phyloP scores from a whole-genome alignment of 176 grass and related monocot species.

The Zizania latifolia region DNA sequence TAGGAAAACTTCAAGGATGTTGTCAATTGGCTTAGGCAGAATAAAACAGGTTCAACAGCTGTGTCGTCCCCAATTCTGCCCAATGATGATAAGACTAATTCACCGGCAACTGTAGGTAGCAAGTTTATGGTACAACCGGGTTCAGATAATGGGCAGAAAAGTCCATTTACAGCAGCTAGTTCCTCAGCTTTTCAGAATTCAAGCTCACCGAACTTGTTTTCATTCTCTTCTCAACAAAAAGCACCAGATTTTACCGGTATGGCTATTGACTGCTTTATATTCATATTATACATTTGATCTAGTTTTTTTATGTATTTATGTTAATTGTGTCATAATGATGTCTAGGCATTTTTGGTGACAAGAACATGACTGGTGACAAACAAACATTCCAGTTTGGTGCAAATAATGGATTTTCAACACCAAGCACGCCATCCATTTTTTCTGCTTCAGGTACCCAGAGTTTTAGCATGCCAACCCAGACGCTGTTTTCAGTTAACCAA shows the following conservation, averaged over 20 bases:
- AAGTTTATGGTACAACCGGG: slow-evolving; percentile 29
- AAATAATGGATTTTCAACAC: slow-evolving; percentile 48
- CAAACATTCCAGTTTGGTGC: slow-evolving; percentile 52
- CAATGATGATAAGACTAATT: slow-evolving; percentile 40
- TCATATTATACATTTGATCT: background rate
- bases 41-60: slow-evolving; percentile 39
- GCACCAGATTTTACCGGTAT: slow-evolving; percentile 36
- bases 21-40: slow-evolving; percentile 80
- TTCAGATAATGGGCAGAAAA: slow-evolving; percentile 29
- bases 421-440: slow-evolving; percentile 40
- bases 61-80: slow-evolving; percentile 33
- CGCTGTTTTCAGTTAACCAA: slow-evolving; percentile 49
- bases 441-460: slow-evolving; percentile 41
- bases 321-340: slow-evolving; percentile 19
- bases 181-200: slow-evolving; percentile 44
- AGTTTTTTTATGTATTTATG: slow-evolving; percentile 23
- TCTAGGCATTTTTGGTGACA: slow-evolving; percentile 50
- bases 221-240: slow-evolving; percentile 38
- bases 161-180: slow-evolving; percentile 19
- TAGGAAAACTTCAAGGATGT: slow-evolving; percentile 99
- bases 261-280: slow-evolving; percentile 6
- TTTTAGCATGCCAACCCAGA: slow-evolving; percentile 37
- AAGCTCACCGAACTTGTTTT: slow-evolving; percentile 26
- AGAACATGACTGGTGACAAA: slow-evolving; percentile 26
- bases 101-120: slow-evolving; percentile 19